Evolutionary conservation across 2,329 filamentous ascomycete genomes (phyloP).

Genomic region (Colletotrichum musicola): DNA sequence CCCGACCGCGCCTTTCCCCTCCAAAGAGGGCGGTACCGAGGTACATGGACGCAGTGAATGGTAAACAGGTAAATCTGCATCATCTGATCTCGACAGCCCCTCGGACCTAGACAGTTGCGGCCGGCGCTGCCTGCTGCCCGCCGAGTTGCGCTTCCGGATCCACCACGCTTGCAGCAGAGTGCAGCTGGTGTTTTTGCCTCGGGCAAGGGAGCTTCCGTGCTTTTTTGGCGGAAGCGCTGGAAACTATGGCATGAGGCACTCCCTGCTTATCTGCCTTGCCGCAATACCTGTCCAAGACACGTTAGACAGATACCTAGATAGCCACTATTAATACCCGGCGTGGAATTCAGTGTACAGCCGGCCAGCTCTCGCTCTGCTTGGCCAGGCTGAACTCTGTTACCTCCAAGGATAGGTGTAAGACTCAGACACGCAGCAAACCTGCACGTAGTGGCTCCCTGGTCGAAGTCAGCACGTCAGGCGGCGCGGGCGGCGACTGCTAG

Average conservation of each 20-base stretch:
- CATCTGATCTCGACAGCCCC: slow-evolving; percentile 27
- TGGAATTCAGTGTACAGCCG: too few relatives aligned
- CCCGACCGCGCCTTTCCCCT: background rate
- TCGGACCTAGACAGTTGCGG: slow-evolving; percentile 9
- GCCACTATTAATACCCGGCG: too few relatives aligned
- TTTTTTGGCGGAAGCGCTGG: too few relatives aligned
- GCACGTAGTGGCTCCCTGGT: too few relatives aligned
- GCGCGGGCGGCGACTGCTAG: slow-evolving; percentile 9
- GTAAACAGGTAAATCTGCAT: slow-evolving; percentile 29
- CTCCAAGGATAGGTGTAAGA: too few relatives aligned
- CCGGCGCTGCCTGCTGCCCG: background rate
- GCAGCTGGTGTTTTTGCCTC: background rate
- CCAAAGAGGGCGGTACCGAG: slow-evolving; percentile 12
- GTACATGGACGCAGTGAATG: slow-evolving; percentile 9
- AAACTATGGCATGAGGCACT: background rate
- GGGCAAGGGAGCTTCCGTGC: background rate
- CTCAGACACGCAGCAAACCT: too few relatives aligned
- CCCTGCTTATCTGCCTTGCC: too few relatives aligned
- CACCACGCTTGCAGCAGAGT: background rate
- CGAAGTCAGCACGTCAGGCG: background rate
- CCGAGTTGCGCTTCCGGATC: slow-evolving; percentile 1
- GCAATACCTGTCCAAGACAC: too few relatives aligned
- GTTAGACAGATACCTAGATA: too few relatives aligned
- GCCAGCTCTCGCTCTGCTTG: too few relatives aligned
- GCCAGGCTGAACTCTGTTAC: too few relatives aligned